phyloP scores from a whole-genome alignment of 1,284 basidiomycete species.

The Cystobasidium sp. region DNA sequence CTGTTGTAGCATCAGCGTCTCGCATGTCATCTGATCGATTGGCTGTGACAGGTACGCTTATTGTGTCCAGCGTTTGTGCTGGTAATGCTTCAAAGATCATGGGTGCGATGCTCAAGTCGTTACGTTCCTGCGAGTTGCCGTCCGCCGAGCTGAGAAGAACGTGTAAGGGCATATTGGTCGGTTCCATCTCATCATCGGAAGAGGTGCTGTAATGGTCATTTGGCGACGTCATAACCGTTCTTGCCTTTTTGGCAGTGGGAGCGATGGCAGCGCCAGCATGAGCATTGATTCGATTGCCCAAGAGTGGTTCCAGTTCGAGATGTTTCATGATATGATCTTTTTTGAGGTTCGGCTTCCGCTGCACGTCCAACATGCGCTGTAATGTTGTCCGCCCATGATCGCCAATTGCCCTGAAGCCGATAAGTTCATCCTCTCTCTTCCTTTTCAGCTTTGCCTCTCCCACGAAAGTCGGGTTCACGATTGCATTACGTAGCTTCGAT shows the following conservation, averaged over 20 bases:
- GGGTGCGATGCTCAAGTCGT: background rate
- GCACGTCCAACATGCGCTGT: constrained; percentile 37
- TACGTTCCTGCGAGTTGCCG: background rate
- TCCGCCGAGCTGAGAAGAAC: constrained; percentile 26
- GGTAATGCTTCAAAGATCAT: background rate
- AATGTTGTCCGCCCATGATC: constrained; percentile 38
- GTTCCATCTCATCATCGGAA: background rate
- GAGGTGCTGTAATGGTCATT: constrained; percentile 2
- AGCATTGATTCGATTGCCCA: too few relatives aligned
- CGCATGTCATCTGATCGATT: background rate
- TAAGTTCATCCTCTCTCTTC: constrained; percentile 34
- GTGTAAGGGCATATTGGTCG: background rate
- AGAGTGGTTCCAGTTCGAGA: too few relatives aligned
- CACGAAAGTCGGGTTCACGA: constrained; percentile 37
- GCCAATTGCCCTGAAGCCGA: constrained; percentile 40
- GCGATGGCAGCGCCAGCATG: background rate
- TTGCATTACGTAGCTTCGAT: constrained; percentile 37
- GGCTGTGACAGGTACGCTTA: background rate
- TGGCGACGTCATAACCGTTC: background rate
- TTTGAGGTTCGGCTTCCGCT: constrained; percentile 1
- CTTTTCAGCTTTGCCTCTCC: constrained; percentile 35
- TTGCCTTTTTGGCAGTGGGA: background rate
- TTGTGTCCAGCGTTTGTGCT: background rate
- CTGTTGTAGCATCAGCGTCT: background rate
- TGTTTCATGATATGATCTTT: background rate